These are phyloP conservation scores for Bipolaris zeicola DNA, from an alignment of 2,329 filamentous ascomycete genomes.

Conservation along the genomic window DNA sequence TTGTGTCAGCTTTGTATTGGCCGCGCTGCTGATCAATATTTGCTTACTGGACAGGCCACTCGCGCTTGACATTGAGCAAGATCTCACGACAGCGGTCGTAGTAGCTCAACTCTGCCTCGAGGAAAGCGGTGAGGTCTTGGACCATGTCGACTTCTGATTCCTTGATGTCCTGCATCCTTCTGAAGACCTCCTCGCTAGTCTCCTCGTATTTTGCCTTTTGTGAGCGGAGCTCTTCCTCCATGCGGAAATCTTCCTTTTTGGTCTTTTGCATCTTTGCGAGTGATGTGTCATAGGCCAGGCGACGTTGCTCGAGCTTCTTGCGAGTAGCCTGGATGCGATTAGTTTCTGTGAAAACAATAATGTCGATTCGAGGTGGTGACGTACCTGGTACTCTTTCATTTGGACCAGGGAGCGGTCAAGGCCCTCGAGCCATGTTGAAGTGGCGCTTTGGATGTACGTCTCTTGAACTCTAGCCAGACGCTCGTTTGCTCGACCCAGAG, in stretches of 20 bases:
- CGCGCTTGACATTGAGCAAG: slow-evolving; percentile 69
- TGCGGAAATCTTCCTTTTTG: slow-evolving; percentile 89
- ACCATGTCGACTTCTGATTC: slow-evolving; percentile 86
- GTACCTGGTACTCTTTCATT: slow-evolving; percentile 97
- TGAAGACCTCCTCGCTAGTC: slow-evolving; percentile 85
- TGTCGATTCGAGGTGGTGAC: slow-evolving; percentile 28
- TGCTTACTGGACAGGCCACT: slow-evolving; percentile 68
- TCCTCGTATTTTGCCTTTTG: slow-evolving; percentile 98
- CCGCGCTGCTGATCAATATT: slow-evolving; percentile 1
- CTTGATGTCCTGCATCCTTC: slow-evolving; percentile 96
- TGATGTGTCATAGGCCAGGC: slow-evolving; percentile 89
- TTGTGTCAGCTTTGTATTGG: slow-evolving; percentile 23
- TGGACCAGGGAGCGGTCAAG: slow-evolving; percentile 86
- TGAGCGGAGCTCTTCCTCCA: slow-evolving; percentile 88
- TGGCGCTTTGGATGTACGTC: slow-evolving; percentile 76
- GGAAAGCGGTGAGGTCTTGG: slow-evolving; percentile 75
- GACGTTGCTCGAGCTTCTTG: slow-evolving; percentile 90
- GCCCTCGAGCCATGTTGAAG: slow-evolving; percentile 86
- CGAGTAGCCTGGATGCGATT: slow-evolving; percentile 65
- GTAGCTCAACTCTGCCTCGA: slow-evolving; percentile 89
- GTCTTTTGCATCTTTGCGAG: slow-evolving; percentile 89
- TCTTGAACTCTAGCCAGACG: slow-evolving; percentile 85
- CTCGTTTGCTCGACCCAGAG: slow-evolving; percentile 85
- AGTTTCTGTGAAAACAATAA: slow-evolving; percentile 12
- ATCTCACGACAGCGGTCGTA: slow-evolving; percentile 90